Percentiles rank a stretch among this genome's conserved stretches.
Evolutionary conservation across 371 early-diverging fungal genomes (phyloP).

Genomic region (Mucor plumbeus): DNA sequence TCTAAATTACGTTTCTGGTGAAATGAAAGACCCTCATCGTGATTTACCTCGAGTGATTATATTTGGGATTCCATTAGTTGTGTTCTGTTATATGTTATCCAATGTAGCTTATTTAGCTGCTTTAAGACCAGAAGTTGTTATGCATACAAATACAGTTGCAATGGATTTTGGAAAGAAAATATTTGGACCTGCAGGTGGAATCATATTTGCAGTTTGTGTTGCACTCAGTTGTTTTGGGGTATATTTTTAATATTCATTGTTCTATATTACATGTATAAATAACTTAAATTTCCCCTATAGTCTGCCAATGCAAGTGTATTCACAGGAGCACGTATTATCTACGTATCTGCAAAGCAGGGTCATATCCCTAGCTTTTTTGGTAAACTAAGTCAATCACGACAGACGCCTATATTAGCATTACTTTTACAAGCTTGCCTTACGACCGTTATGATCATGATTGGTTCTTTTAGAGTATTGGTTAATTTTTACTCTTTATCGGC

Average conservation of each 20-base stretch:
- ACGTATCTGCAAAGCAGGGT: conserved; percentile 73
- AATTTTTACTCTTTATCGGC: conserved; percentile 79
- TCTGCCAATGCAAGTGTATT: conserved; percentile 80
- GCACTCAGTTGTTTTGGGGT: conserved; percentile 78
- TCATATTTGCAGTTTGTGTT: conserved; percentile 76
- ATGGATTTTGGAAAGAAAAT: conserved; percentile 79
- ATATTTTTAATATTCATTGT: conserved; percentile 7
- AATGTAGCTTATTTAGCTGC: conserved; percentile 90
- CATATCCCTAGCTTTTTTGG: conserved; percentile 76
- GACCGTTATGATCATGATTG: conserved; percentile 66
- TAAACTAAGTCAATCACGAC: conserved; percentile 58
- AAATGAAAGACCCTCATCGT: conserved; percentile 84
- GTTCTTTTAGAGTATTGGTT: conserved; percentile 70
- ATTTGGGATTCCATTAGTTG: conserved; percentile 76
- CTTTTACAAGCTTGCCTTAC: conserved; percentile 69
- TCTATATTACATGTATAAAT: neutral
- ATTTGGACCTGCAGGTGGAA: conserved; percentile 75
- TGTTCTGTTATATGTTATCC: conserved; percentile 79
- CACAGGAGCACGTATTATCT: conserved; percentile 76
- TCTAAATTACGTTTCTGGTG: conserved; percentile 87
- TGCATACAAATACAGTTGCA: conserved; percentile 71
- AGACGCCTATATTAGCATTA: conserved; percentile 75
- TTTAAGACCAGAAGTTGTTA: conserved; percentile 70
- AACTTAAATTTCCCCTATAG: conserved; percentile 19
- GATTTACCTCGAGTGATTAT: conserved; percentile 77